Conservation (phyloP, 2,329 filamentous ascomycete genomes). For the Clarireedia paspali region DNA sequence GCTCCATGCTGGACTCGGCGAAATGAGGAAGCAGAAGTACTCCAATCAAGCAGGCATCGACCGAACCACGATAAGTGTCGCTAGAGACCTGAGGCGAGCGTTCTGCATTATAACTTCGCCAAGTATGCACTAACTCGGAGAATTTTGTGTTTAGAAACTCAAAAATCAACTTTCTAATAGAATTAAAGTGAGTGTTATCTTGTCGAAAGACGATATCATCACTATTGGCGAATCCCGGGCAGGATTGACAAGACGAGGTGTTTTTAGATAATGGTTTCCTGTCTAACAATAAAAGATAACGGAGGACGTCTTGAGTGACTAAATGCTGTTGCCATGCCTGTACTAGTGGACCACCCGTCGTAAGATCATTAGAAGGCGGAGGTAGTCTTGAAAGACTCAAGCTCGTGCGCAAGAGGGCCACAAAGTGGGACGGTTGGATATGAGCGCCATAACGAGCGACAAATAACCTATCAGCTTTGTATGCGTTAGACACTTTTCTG, state of each 20-base stretch:
- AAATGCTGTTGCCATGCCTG: conserved; percentile 28
- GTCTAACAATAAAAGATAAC: conserved; percentile 49
- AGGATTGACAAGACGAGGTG: conserved; percentile 15
- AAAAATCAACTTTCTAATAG: conserved; percentile 24
- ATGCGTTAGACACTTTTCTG: conserved; percentile 5
- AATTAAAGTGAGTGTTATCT: conserved; percentile 24
- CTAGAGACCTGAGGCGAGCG: conserved; percentile 20
- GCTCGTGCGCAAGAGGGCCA: conserved; percentile 62
- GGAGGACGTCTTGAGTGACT: conserved; percentile 37
- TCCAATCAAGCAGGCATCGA: conserved; percentile 23
- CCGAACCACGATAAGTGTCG: conserved; percentile 23
- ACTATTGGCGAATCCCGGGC: conserved; percentile 13
- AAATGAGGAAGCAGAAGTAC: conserved; percentile 22
- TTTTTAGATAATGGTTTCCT: not conserved
- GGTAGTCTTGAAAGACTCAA: conserved; percentile 41
- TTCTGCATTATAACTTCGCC: conserved; percentile 20
- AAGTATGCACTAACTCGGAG: conserved; percentile 21
- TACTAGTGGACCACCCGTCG: conserved; percentile 23
- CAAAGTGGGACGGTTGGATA: conserved; percentile 56
- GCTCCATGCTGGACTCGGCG: conserved; percentile 11
- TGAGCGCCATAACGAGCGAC: conserved; percentile 57
- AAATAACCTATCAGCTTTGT: conserved; percentile 58
- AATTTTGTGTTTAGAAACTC: conserved; percentile 27
- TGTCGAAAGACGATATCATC: conserved; percentile 11
- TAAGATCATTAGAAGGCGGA: conserved; percentile 2